Conservation (phyloP, 495 filamentous ascomycete species). For the Collariella sp. region DNA sequence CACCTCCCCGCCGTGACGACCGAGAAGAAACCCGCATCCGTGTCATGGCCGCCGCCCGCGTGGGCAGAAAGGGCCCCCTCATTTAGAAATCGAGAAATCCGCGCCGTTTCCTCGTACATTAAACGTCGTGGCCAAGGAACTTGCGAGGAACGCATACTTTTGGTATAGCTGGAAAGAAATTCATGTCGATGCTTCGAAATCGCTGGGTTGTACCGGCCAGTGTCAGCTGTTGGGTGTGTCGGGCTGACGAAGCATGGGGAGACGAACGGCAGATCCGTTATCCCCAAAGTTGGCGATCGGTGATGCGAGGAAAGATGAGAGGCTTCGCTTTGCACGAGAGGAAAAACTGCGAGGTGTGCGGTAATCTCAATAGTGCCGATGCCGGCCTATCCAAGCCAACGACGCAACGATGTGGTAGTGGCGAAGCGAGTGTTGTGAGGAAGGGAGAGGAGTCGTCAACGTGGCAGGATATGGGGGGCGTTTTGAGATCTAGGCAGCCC, state of each 20-base stretch:
- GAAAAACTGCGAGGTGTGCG: background rate
- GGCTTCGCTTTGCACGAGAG: background rate
- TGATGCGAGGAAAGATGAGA: background rate
- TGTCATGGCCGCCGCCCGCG: constrained; percentile 1
- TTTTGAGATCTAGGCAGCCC: background rate
- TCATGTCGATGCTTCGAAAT: background rate
- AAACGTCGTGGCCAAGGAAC: constrained; percentile 11
- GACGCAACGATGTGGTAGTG: background rate
- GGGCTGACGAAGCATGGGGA: background rate
- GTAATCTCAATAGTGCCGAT: constrained; percentile 6
- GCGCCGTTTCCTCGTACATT: constrained; percentile 14
- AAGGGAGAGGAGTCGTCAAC: background rate
- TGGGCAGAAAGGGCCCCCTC: background rate
- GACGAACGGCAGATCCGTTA: constrained; percentile 4
- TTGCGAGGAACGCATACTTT: constrained; percentile 8
- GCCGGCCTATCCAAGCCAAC: constrained; percentile 19
- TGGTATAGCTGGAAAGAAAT: background rate
- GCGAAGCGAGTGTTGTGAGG: background rate
- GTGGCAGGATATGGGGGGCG: background rate
- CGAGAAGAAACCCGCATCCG: constrained; percentile 6
- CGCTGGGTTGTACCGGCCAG: background rate
- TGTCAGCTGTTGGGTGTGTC: background rate
- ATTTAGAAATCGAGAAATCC: constrained; percentile 8
- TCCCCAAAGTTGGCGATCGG: background rate
- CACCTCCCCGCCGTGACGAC: constrained; percentile 4